phyloP scores from a whole-genome alignment of 495 filamentous ascomycete genomes.

The Daldinia vernicosa region DNA sequence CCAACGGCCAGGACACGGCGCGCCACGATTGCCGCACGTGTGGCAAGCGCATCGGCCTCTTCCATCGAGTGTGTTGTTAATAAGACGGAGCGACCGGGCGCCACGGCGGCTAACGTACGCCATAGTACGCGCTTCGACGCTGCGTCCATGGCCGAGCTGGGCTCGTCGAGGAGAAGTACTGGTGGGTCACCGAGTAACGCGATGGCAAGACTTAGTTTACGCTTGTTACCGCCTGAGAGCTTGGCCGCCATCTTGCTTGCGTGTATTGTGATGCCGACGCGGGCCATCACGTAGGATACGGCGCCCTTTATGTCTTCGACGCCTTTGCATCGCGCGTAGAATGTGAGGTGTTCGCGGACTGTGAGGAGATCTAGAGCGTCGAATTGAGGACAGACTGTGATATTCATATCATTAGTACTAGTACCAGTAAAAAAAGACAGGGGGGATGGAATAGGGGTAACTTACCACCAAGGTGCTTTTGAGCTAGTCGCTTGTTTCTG shows the following conservation, averaged over 20 bases:
- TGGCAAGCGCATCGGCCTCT: conserved; percentile 71
- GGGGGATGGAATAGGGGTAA: not conserved
- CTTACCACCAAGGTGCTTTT: conserved; percentile 43
- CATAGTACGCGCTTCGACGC: conserved; percentile 71
- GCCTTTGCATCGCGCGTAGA: conserved; percentile 70
- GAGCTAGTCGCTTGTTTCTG: conserved; percentile 31
- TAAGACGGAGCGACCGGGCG: conserved; percentile 60
- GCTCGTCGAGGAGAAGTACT: conserved; percentile 71
- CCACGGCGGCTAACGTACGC: conserved; percentile 62
- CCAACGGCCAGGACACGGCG: conserved; percentile 68
- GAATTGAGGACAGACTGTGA: conserved; percentile 71
- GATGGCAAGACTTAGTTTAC: conserved; percentile 71
- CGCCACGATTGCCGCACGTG: conserved; percentile 68
- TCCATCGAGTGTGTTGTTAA: conserved; percentile 75
- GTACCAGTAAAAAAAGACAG: not conserved
- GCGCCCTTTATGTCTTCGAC: conserved; percentile 64
- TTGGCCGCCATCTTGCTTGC: conserved; percentile 61
- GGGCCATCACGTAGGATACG: conserved; percentile 59
- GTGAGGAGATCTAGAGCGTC: conserved; percentile 68
- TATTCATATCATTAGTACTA: not conserved
- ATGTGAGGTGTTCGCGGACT: conserved; percentile 66
- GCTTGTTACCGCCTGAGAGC: conserved; percentile 72
- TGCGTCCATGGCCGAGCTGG: conserved; percentile 70
- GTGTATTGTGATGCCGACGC: conserved; percentile 62
- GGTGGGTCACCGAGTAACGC: conserved; percentile 73